Conservation (phyloP, 129 eudicot genomes). For the Centrapalus pauciflorus region DNA sequence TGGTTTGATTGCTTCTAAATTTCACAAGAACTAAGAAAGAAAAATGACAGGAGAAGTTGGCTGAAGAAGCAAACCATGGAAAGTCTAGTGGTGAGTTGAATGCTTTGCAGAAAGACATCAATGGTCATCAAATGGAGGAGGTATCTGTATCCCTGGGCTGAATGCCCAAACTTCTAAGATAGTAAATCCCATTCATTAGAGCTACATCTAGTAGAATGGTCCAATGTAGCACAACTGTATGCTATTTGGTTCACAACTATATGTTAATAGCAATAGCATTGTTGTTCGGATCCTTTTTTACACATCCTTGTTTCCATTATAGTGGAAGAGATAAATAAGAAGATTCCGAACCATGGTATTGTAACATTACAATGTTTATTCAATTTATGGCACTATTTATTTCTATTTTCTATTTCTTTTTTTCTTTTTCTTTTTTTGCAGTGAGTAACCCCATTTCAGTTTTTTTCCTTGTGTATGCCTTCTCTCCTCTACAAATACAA, state of each 20-base stretch:
- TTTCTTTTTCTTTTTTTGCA: no score
- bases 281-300: neutral
- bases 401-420: no score
- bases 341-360: neutral
- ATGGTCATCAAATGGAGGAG: slow-evolving; percentile 32
- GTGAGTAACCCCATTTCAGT: no score
- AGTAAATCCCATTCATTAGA: neutral
- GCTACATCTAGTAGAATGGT: slow-evolving; percentile 12
- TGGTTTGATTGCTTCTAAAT: neutral
- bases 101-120: slow-evolving; percentile 24
- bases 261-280: neutral
- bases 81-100: slow-evolving; percentile 34
- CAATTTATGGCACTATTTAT: neutral
- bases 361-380: neutral
- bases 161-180: neutral
- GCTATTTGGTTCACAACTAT: slow-evolving; percentile 10
- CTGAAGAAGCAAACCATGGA: slow-evolving; percentile 35
- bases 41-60: slow-evolving; percentile 34
- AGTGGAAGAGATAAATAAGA: neutral
- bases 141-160: slow-evolving; percentile 24
- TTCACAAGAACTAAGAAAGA: neutral
- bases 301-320: neutral
- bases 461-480: no score
- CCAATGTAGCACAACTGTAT: neutral
- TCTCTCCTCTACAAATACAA: no score